These are phyloP conservation scores for Erigeron philadelphicus DNA, from an alignment of 140 eudicot species.

Conservation along the genomic window DNA sequence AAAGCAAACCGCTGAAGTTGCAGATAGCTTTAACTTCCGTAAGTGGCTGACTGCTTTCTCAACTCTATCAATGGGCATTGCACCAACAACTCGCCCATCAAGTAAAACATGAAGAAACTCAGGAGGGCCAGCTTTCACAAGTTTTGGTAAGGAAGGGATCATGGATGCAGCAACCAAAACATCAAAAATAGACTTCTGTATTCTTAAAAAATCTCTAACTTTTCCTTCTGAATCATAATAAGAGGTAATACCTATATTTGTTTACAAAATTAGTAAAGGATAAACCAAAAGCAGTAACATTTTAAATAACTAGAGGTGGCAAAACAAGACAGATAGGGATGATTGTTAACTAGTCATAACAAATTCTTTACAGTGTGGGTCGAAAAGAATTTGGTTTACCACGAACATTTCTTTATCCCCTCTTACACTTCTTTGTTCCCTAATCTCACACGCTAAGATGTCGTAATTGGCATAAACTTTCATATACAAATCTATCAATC, in stretches of 20 bases:
- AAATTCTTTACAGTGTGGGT: neutral
- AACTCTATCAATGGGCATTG: constrained; percentile 49
- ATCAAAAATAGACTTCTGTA: constrained; percentile 46
- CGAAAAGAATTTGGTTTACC: neutral
- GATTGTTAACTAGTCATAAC: neutral
- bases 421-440: neutral
- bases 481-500: too few relatives aligned
- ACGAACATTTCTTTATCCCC: neutral
- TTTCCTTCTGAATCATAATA: constrained; percentile 61
- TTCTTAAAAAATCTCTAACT: constrained; percentile 56
- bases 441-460: too few relatives aligned
- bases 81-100: constrained; percentile 85
- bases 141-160: constrained; percentile 73
- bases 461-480: too few relatives aligned
- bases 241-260: constrained; percentile 69
- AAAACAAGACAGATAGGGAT: neutral
- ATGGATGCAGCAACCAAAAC: constrained; percentile 64
- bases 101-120: constrained; percentile 78
- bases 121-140: constrained; percentile 81
- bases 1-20: constrained; percentile 44
- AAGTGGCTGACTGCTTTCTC: constrained; percentile 67
- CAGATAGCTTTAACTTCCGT: constrained; percentile 66
- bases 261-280: constrained; percentile 3
- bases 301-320: neutral
- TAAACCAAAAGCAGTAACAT: neutral